Base-by-base conservation (phyloP, 2,329 filamentous ascomycete species). In the Thelonectria rubi region DNA sequence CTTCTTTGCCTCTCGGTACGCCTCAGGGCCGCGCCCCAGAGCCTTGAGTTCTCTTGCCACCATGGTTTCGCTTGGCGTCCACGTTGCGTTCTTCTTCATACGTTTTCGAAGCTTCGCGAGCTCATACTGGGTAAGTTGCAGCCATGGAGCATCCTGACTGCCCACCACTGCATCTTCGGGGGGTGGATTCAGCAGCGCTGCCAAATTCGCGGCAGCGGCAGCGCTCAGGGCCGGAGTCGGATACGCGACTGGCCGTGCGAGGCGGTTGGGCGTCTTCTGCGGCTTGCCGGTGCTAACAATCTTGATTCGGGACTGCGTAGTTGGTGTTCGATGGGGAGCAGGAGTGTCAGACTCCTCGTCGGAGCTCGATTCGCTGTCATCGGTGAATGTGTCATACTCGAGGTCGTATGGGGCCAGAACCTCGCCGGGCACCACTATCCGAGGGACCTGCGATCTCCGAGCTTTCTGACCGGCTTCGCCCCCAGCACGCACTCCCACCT, bases 51-150 rank as follows among this genome's bases (percentile, higher is more conserved):
- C 91, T 30, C 91, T 84, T 15, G 90, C 86, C 65, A 94, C 91
- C 92, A 95, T 95, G 0, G 92, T 94, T 69, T 92, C 90, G 65
- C 91, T 94, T 0, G 92, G 92, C 3, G 87, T 88, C 92, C 92
- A 95, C 5, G 91, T 89, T 0, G 91, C 90, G 72, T 95, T 95
- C 82, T 95, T 95, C 84, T 95, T 95, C 92, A 95, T 95, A 17
- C 90, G 85, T 78, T 95, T 95, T 62, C 92, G 83, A 8, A 95
- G 81, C 65, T 88, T 85, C 1, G 87, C 88, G 48, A 91, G 80
- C 72, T 91, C 88, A 64, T 86, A 89, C 15, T 82, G 79, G 7
- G 87, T 90, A 39, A 91, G 80, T 68, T 87, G 86, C 21, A 90
- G 79, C 88, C 88, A 91, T 0, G 88, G 88, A 11, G 86, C 84